These are phyloP conservation scores for Carex myosuroides DNA, from an alignment of 176 grass and related monocot species.

Conservation along the genomic window DNA sequence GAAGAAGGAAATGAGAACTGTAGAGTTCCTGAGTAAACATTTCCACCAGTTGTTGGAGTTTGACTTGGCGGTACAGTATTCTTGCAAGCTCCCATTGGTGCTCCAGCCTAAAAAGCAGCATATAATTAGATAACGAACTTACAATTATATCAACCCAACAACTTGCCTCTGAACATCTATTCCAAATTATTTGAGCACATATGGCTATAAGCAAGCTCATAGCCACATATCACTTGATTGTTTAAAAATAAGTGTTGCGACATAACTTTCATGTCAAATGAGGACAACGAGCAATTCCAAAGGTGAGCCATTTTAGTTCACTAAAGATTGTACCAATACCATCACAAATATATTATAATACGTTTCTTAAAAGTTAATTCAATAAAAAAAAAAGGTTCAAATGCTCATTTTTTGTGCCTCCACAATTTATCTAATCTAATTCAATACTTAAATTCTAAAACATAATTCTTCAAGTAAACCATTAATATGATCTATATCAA, in stretches of 20 bases:
- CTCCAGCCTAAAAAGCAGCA: conserved; percentile 39
- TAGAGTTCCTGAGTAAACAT: conserved; percentile 57
- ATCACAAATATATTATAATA: not conserved
- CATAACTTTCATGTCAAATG: not conserved
- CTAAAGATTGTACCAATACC: not conserved
- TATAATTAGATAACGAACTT: not conserved
- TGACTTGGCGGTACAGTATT: conserved; percentile 31
- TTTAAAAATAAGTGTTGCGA: not conserved
- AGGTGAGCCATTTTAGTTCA: not conserved
- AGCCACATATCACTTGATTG: not conserved
- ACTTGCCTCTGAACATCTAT: conserved; percentile 12
- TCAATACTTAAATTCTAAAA: not conserved
- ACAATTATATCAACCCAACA: not conserved
- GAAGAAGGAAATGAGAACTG: conserved; percentile 51
- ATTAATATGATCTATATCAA: not conserved
- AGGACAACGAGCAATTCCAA: not conserved
- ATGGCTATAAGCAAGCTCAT: not conserved
- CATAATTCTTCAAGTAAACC: not conserved
- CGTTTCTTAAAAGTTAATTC: not conserved
- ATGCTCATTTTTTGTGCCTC: not conserved
- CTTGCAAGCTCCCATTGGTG: conserved; percentile 48
- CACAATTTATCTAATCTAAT: not conserved
- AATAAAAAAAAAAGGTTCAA: not conserved
- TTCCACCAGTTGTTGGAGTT: conserved; percentile 37
- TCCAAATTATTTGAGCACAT: not conserved